These are phyloP conservation scores for Xanthoconium separans DNA, from an alignment of 1,284 basidiomycete genomes.

Conservation along the genomic window DNA sequence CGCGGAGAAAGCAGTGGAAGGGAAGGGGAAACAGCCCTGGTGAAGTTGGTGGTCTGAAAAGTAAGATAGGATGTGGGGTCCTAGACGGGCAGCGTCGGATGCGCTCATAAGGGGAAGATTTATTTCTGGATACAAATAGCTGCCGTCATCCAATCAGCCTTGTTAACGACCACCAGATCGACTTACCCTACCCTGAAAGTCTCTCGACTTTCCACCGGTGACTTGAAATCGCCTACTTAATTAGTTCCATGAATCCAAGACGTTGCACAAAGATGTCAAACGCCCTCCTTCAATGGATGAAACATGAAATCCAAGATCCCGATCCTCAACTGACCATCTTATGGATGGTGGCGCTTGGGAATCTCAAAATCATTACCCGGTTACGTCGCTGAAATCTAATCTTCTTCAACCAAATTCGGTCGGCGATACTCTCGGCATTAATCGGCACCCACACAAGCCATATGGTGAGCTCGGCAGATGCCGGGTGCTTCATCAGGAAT, in stretches of 20 bases:
- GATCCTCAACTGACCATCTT: not conserved
- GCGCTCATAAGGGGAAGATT: constrained; percentile 13
- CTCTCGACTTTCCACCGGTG: not conserved
- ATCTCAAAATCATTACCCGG: not conserved
- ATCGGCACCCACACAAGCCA: not conserved
- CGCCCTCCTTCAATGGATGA: not conserved
- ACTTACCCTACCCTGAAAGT: not conserved
- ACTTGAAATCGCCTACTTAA: not conserved
- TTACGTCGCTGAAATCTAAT: not conserved
- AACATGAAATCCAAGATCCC: not conserved
- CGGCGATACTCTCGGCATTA: not conserved
- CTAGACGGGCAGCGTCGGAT: not conserved
- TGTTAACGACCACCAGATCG: constrained; percentile 6
- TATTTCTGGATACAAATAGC: constrained; percentile 12
- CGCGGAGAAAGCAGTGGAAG: not conserved
- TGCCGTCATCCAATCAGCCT: constrained; percentile 20
- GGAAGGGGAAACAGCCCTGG: not conserved
- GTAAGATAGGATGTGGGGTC: constrained; percentile 17
- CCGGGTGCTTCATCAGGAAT: no score
- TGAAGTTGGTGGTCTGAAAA: not conserved
- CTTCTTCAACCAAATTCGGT: not conserved
- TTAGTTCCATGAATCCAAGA: no score
- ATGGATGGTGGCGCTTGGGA: constrained; percentile 2
- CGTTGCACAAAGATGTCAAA: not conserved
- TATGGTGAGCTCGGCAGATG: not conserved